Conservation (phyloP, 257 asterid genomes). For the Orobanche coerulescens region DNA sequence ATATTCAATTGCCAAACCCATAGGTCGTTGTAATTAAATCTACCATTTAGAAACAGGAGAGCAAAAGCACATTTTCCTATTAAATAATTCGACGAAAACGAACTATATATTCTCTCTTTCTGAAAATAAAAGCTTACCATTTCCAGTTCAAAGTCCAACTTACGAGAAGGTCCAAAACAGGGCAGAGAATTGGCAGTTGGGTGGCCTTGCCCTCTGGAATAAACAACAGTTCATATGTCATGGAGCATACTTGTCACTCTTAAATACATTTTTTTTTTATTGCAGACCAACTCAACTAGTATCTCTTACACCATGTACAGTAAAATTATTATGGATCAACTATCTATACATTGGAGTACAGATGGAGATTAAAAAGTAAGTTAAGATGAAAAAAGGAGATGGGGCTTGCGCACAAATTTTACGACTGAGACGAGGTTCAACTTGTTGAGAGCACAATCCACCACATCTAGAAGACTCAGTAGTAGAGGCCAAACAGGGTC, state of each 20-base stretch:
- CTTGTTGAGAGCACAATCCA: not conserved
- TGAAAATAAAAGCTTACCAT: conserved; percentile 47
- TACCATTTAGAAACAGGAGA: not conserved
- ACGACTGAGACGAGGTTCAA: not conserved
- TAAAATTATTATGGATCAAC: too few relatives aligned
- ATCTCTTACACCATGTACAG: too few relatives aligned
- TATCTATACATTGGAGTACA: too few relatives aligned
- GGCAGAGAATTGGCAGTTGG: conserved; percentile 61
- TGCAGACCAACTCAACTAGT: conserved; percentile 8
- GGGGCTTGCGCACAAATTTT: too few relatives aligned
- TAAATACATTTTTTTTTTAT: too few relatives aligned
- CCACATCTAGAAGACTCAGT: not conserved
- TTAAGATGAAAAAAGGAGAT: too few relatives aligned
- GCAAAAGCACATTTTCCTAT: not conserved
- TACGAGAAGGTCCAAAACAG: conserved; percentile 90
- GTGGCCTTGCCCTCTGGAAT: conserved; percentile 78
- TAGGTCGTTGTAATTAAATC: not conserved
- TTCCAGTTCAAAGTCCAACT: conserved; percentile 96
- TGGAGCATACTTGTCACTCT: not conserved
- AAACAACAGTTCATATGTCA: conserved; percentile 23
- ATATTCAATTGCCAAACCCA: conserved; percentile 2
- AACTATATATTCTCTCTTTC: not conserved
- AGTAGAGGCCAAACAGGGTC: not conserved
- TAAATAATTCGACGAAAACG: conserved; percentile 4
- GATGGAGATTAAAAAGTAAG: too few relatives aligned